Conservation (phyloP, 305 asterid species). For the Fraxinus baroniana region DNA sequence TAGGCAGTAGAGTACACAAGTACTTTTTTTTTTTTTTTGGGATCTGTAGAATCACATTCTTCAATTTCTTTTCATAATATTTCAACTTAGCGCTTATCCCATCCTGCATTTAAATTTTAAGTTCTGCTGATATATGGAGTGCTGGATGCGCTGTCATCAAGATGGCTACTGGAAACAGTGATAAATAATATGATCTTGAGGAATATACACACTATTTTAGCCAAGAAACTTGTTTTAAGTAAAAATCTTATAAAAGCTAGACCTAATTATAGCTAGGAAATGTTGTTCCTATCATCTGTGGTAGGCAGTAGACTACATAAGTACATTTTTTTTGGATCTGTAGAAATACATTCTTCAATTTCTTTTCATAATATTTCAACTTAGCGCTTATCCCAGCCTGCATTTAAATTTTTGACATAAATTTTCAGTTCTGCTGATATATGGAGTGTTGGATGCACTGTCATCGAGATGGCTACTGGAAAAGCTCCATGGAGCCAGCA, state of each 20-base stretch:
- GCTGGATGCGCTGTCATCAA: no score
- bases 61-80: background rate
- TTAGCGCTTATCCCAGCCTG: background rate
- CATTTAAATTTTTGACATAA: background rate
- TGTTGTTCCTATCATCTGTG: background rate
- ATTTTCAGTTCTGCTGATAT: slow-evolving; percentile 73
- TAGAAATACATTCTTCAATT: background rate
- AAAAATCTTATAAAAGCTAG: background rate
- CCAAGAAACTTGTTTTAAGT: background rate
- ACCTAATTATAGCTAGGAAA: background rate
- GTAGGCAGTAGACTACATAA: background rate
- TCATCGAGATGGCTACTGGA: slow-evolving; percentile 99
- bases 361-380: background rate
- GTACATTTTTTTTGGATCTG: background rate
- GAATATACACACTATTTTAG: background rate
- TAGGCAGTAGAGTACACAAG: background rate
- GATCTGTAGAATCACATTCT: background rate
- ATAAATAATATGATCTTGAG: background rate
- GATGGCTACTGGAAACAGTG: no score
- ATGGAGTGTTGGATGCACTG: slow-evolving; percentile 99
- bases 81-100: background rate
- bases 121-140: no score
- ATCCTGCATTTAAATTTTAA: background rate
- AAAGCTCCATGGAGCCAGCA: slow-evolving; percentile 99
- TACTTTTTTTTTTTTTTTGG: background rate